Base-by-base conservation (phyloP, 192 early-diverging fungal genomes). In the Backusella luteola region DNA sequence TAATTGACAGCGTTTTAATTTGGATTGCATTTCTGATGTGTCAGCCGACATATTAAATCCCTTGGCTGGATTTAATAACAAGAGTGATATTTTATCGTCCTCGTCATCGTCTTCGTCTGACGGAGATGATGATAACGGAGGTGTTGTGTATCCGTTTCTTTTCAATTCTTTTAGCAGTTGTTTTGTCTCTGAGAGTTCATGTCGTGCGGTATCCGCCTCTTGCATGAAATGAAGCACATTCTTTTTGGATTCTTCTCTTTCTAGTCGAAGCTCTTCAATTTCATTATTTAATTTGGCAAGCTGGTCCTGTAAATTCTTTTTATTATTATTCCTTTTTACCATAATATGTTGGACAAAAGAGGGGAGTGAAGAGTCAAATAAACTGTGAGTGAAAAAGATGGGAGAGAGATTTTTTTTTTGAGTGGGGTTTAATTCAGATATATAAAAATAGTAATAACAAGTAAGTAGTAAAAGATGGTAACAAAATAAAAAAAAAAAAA, bases 171-270 rank as follows among this genome's bases (percentile, higher is more conserved):
- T 56, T 4, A 74, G 36, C 29, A 41, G 17, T 1, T 56, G 34
- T 5, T 66, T 53, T 17, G 73, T 23, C 19, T 42, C 34, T 41
- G 17, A 21, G 5, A 74, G 23, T 15, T 74, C 73, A 17, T 66
- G 53, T 41, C 34, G 41, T n/a, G 66, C 42, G 7, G 74, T 75
- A 41, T 80, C 80, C 3, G 76, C 67, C 39, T 80, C 76, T 59
- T 77, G 69, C 8, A 75, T 59, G 14, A 75, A 71, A 11, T 63
- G 68, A 14, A 78, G 67, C 2, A 76, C 70, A 69, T 73, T 77
- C 41, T 77, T 74, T 46, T 69, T 67, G 1, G 66, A 46, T 71
- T 77, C 75, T 67, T 76, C 67, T 56, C 67, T 49, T 59, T 80
- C 72, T 4, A 77, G 32, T 66, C 36, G 66, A 14, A 80, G 67